phyloP scores from a whole-genome alignment of 306 rosid genomes.

The Cucumis sativus region Cucumber_9930_V3 NC_026655.2:1003501-1004000 shows the following conservation, averaged over 20 bases:
- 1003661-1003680: background rate
- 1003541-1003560: background rate
- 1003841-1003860: background rate
- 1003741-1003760: constrained; percentile 19
- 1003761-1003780: constrained; percentile 9
- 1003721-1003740: background rate
- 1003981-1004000: background rate
- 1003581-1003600: background rate
- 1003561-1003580: background rate
- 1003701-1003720: background rate
- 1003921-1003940: background rate
- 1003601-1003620: background rate
- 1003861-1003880: background rate
- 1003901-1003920: background rate
- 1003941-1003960: background rate
- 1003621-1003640: constrained; percentile 4
- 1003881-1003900: too few relatives aligned
- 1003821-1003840: background rate
- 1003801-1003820: constrained; percentile 5
- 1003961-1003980: background rate
- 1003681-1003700: constrained; percentile 1
- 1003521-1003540: background rate
- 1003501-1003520: background rate
- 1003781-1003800: background rate
- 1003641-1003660: background rate